Conservation (phyloP, 352 stramenopile species). For the Plasmopara muralis region DNA sequence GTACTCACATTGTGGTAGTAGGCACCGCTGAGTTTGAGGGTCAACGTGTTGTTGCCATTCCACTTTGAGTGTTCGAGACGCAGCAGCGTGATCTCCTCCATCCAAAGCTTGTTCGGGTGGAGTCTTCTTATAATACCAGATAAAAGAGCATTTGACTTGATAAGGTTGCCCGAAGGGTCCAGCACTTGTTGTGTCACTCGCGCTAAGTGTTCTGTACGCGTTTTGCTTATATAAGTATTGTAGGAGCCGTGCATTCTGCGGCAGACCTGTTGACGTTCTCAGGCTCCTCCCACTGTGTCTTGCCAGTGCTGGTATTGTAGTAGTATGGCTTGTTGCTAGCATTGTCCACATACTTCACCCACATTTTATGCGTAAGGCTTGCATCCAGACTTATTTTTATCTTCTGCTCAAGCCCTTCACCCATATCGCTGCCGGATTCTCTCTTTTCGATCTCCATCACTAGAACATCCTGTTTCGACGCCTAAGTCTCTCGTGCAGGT, state of each 20-base stretch:
- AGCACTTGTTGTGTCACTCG: conserved; percentile 57
- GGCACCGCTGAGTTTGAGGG: conserved; percentile 60
- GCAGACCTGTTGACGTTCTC: conserved; percentile 36
- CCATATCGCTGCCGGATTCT: not conserved
- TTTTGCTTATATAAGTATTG: conserved; percentile 46
- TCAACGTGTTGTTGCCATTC: conserved; percentile 86
- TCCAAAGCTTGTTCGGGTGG: not conserved
- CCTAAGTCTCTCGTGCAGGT: conserved; percentile 1
- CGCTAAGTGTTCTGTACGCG: conserved; percentile 41
- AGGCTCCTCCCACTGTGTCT: conserved; percentile 69
- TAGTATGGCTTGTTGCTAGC: conserved; percentile 69
- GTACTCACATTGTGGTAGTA: conserved; percentile 81
- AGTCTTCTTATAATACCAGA: conserved; percentile 37
- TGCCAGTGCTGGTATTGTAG: conserved; percentile 49
- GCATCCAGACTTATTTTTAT: not conserved
- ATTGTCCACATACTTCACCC: conserved; percentile 70
- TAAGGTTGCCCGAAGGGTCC: conserved; percentile 61
- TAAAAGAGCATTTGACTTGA: conserved; percentile 65
- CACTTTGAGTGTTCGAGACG: conserved; percentile 19
- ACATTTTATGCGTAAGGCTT: conserved; percentile 18
- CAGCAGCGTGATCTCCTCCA: conserved; percentile 5
- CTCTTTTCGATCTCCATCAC: conserved; percentile 7
- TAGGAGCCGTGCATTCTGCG: conserved; percentile 8
- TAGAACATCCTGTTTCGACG: conserved; percentile 16
- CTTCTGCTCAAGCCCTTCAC: conserved; percentile 1